Percentiles rank a stretch among this genome's conserved stretches.
These are phyloP conservation scores for Pyrus bretschneideri DNA, from an alignment of 306 rosid species.

Conservation along the genomic window DNA sequence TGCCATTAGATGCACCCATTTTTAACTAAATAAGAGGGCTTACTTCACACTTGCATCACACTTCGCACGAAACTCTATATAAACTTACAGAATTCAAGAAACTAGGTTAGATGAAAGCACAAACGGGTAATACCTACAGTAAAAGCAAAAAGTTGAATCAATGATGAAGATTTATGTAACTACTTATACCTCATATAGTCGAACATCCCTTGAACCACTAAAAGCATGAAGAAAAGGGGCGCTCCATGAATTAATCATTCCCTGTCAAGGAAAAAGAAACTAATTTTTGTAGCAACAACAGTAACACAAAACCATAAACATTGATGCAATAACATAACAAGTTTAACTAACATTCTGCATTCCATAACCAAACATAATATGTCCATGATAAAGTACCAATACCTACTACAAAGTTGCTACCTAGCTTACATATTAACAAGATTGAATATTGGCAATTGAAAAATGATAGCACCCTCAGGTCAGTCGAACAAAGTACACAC, in stretches of 20 bases:
- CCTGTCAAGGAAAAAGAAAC: conserved; percentile 38
- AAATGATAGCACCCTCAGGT: not conserved
- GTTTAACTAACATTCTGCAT: not conserved
- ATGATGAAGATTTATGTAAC: not conserved
- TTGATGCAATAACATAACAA: not conserved
- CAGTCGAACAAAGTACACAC: not conserved
- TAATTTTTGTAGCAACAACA: conserved; percentile 11
- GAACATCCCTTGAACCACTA: conserved; percentile 41
- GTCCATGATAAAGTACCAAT: not conserved
- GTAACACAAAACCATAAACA: conserved; percentile 15
- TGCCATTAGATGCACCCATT: not conserved
- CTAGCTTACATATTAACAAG: not conserved
- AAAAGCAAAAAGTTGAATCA: conserved; percentile 3
- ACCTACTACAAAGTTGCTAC: not conserved
- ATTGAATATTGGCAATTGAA: not conserved
- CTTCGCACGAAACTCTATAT: not conserved
- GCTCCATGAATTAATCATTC: conserved; percentile 76
- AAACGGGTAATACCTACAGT: not conserved
- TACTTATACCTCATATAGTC: conserved; percentile 52
- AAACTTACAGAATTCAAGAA: not conserved
- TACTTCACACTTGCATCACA: not conserved
- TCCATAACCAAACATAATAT: not conserved
- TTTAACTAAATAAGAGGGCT: not conserved
- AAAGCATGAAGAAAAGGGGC: conserved; percentile 51
- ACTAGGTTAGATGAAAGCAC: not conserved